Evolutionary conservation across 2,329 filamentous ascomycete species (phyloP).

Genomic region (Sporothrix brasiliensis): DNA sequence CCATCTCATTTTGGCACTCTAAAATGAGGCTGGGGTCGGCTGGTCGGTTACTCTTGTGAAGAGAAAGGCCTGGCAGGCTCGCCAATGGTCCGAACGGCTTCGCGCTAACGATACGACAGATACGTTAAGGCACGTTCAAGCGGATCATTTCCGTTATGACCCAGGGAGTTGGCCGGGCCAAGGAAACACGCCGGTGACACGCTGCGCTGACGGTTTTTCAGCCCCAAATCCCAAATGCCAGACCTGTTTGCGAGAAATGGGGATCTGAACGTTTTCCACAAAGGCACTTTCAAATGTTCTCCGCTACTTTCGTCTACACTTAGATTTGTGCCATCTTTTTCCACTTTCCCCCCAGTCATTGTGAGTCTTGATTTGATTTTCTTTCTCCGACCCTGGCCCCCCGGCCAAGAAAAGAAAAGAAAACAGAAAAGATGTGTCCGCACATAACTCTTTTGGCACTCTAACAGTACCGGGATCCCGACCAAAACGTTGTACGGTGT

Average conservation of each 20-base stretch:
- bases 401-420: no score
- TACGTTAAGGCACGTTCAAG: constrained; percentile 3
- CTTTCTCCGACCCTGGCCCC: neutral
- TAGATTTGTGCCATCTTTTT: neutral
- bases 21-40: neutral
- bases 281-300: neutral
- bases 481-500: no score
- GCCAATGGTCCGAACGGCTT: neutral
- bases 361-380: neutral
- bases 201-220: constrained; percentile 16
- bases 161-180: neutral
- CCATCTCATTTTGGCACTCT: neutral
- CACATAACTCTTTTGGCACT: no score
- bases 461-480: no score
- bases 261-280: neutral
- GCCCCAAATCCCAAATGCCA: neutral
- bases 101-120: constrained; percentile 19
- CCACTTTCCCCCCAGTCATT: neutral
- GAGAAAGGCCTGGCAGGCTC: constrained; percentile 2
- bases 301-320: neutral
- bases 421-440: no score
- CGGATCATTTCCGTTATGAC: constrained; percentile 3
- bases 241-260: neutral
- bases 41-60: neutral
- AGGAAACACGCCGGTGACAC: constrained; percentile 8